Evolutionary conservation across 169 alveolate genomes (phyloP), one percentile per base, ranked within the genome.

Genomic region (Babesia caballi): DNA sequence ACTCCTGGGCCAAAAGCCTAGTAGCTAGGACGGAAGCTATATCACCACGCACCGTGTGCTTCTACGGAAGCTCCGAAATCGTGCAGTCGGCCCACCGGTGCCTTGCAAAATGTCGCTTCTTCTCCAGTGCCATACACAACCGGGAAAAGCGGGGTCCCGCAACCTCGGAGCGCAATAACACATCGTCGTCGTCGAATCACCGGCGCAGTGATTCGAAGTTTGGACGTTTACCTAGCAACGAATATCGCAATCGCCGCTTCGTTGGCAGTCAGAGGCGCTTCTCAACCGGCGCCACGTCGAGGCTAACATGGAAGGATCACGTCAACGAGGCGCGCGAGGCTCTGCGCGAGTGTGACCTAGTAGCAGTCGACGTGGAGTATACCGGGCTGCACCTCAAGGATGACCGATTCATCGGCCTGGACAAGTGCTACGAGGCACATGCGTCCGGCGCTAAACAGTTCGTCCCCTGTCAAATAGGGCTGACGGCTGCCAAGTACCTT

Each of bases 391-490:
- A 90, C 66, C 49, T 81, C 33, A 75, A 80, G 58, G 91, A 88
- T 75, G 95, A 92, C 56, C 76, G 94, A 52, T 91, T 81, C 40
- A 52, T 92, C 28, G 94, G 95, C 32, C 74, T 92, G 36, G 94
- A 90, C 42, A 70, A 90, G 50, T 89, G 94, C 70, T 92, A 92
- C 75, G 94, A 89, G 57, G 95, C 95, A 14, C 96, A 92, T 81
- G 78, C 88, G 51, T 71, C 67, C 49, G 96, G 96, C 21, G 95
- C 96, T 19, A 88, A 77, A 40, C 69, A 77, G 66, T 92, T 91
- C 67, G 50, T 92, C 53, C 96, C 96, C 14, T 88, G 94, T 23
- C 96, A 92, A 83, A 76, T 92, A 15, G 96, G 96, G 14, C 74
- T 92, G 50, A 89, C 95, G 36, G 80, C 90, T 25, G 96, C 95